Evolutionary conservation across 257 asterid genomes (phyloP).

Genomic region (Ligustrum vulgare): DNA sequence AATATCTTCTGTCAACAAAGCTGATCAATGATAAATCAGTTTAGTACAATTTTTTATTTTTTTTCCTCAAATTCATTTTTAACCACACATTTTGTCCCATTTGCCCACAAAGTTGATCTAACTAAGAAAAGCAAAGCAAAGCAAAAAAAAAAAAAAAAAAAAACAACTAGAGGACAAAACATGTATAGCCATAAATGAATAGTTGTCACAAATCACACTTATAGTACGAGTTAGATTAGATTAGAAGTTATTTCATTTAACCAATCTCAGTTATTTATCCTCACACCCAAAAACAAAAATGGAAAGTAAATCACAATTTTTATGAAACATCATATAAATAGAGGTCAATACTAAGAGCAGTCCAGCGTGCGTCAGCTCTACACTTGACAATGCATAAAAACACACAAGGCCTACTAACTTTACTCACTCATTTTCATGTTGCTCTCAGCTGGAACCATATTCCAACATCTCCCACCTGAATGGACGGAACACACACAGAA

Average conservation of each 20-base stretch:
- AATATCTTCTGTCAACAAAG: too few relatives aligned
- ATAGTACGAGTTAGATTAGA: too few relatives aligned
- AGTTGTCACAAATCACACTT: too few relatives aligned
- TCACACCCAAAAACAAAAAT: not conserved
- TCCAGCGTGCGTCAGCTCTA: slow-evolving; percentile 30
- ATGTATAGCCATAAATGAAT: too few relatives aligned
- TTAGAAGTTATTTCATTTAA: not conserved
- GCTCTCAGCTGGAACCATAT: slow-evolving; percentile 58
- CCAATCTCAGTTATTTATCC: not conserved
- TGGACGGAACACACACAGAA: slow-evolving; percentile 60
- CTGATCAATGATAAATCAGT: too few relatives aligned
- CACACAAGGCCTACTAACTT: slow-evolving; percentile 21
- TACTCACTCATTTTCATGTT: slow-evolving; percentile 20
- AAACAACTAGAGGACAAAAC: too few relatives aligned
- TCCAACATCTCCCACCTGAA: slow-evolving; percentile 82
- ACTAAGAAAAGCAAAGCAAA: too few relatives aligned
- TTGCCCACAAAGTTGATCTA: too few relatives aligned
- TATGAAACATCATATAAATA: not conserved
- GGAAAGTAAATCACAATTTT: not conserved
- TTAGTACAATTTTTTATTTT: too few relatives aligned
- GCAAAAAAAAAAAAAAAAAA: too few relatives aligned
- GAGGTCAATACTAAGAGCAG: slow-evolving; percentile 8
- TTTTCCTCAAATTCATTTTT: too few relatives aligned
- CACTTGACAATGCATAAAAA: slow-evolving; percentile 7
- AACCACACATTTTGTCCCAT: too few relatives aligned